phyloP scores from a whole-genome alignment of 768 basidiomycete genomes.

The Lenzites betulinus region DNA sequence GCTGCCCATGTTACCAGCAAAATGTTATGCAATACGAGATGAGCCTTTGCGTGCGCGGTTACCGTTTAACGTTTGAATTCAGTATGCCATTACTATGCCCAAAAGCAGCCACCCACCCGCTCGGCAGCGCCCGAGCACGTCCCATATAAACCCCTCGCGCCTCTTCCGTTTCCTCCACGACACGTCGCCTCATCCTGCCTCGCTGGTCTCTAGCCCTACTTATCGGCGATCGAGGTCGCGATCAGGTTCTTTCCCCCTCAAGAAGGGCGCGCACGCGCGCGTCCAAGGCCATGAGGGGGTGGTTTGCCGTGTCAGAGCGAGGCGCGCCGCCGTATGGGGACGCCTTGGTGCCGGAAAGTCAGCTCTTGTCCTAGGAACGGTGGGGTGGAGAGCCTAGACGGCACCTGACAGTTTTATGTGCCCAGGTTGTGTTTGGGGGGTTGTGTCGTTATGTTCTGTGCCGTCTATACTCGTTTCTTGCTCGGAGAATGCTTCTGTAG shows the following conservation, averaged over 20 bases:
- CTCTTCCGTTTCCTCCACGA: neutral
- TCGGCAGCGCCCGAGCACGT: constrained; percentile 5
- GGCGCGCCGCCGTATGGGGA: constrained; percentile 20
- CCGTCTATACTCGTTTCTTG: too few relatives aligned
- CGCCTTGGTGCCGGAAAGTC: constrained; percentile 28
- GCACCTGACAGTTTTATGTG: constrained; percentile 27
- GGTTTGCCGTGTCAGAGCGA: constrained; percentile 35
- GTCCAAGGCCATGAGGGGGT: constrained; percentile 34
- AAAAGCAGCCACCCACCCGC: neutral
- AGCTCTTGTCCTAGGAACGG: constrained; percentile 23
- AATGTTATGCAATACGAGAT: too few relatives aligned
- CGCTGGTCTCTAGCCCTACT: constrained; percentile 29
- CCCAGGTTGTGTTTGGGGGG: too few relatives aligned
- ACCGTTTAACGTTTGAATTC: too few relatives aligned
- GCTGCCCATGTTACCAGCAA: too few relatives aligned
- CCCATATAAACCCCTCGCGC: neutral
- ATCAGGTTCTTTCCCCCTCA: constrained; percentile 32
- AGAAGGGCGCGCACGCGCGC: constrained; percentile 20
- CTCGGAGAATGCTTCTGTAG: too few relatives aligned
- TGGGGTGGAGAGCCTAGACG: constrained; percentile 33
- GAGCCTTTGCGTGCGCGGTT: too few relatives aligned
- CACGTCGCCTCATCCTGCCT: constrained; percentile 29
- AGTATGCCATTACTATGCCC: too few relatives aligned
- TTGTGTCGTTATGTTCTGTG: too few relatives aligned
- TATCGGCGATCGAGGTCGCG: constrained; percentile 26